Base-by-base conservation (phyloP, 2,329 filamentous ascomycete species). In the Shiraia bambusicola region DNA sequence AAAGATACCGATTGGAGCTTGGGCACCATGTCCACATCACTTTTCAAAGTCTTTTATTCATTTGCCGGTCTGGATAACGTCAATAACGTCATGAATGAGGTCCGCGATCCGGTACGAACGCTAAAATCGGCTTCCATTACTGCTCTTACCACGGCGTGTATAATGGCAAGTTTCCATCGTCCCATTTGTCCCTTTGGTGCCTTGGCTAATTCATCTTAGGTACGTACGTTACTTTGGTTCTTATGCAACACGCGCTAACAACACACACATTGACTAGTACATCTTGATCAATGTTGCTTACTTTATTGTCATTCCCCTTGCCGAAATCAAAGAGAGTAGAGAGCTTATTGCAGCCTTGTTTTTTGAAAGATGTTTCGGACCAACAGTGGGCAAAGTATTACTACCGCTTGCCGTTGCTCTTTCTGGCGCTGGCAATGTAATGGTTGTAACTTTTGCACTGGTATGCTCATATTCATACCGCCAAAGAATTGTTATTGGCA, bases 201-300 rank as follows among this genome's bases (percentile, higher is more conserved):
- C n/a, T n/a, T n/a, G n/a, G n/a, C n/a, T n/a, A n/a, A n/a, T n/a
- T n/a, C n/a, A n/a, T n/a, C n/a, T n/a, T n/a, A n/a, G n/a, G n/a
- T n/a, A n/a, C n/a, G n/a, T n/a, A n/a, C n/a, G n/a, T n/a, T n/a
- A n/a, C n/a, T n/a, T n/a, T n/a, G n/a, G n/a, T n/a, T n/a, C n/a
- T n/a, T n/a, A n/a, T n/a, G n/a, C n/a, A n/a, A n/a, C n/a, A n/a
- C n/a, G n/a, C n/a, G n/a, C n/a, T n/a, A n/a, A n/a, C n/a, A n/a
- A n/a, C n/a, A n/a, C n/a, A n/a, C n/a, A n/a, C n/a, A n/a, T n/a
- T n/a, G n/a, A n/a, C n/a, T n/a, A n/a, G n/a, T 85, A 85, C 54
- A 70, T 84, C 10, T 72, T 84, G 7, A 81, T 80, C 34, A 84
- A 85, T 51, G 75, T 85, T 1, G 80, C 82, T 2, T 85, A 84